These are phyloP conservation scores for Pleurotus tuber-regium DNA, from an alignment of 768 basidiomycete species.

Conservation along the genomic window DNA sequence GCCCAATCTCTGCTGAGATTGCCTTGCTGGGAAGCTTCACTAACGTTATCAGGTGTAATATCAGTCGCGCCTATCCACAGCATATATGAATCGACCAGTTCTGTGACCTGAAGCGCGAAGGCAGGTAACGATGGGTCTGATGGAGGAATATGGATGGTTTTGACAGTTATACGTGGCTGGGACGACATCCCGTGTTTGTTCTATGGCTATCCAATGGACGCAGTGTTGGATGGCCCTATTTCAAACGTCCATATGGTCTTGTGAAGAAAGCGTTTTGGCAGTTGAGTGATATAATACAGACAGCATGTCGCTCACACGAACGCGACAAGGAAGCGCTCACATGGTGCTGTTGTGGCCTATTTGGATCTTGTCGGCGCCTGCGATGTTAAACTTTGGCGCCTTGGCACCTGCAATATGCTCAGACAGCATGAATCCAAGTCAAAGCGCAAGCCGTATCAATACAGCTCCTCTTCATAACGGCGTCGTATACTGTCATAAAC, in stretches of 20 bases:
- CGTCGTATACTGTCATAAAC: neutral
- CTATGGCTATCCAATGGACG: no score
- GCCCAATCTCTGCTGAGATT: conserved; percentile 75
- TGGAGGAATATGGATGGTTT: conserved; percentile 47
- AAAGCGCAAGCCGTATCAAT: neutral
- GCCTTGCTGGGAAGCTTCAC: conserved; percentile 51
- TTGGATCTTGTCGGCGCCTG: no score
- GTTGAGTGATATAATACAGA: no score
- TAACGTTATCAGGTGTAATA: conserved; percentile 38
- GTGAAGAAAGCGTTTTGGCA: no score
- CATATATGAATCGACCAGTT: conserved; percentile 75
- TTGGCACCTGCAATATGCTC: neutral
- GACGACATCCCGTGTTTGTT: conserved; percentile 12
- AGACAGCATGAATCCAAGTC: neutral
- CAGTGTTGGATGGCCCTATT: no score
- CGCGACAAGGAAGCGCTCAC: no score
- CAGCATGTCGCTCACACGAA: no score
- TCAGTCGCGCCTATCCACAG: conserved; percentile 74
- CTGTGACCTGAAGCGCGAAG: conserved; percentile 64
- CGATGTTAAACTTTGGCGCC: neutral
- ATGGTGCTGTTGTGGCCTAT: neutral
- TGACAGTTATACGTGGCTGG: conserved; percentile 34
- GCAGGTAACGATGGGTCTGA: conserved; percentile 51
- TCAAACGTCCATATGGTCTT: no score
- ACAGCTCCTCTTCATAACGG: neutral